Percentiles rank a stretch among this genome's conserved stretches.
Evolutionary conservation across 2,329 filamentous ascomycete genomes (phyloP).

Genomic region (Fusarium neocosmosporiellum): DNA sequence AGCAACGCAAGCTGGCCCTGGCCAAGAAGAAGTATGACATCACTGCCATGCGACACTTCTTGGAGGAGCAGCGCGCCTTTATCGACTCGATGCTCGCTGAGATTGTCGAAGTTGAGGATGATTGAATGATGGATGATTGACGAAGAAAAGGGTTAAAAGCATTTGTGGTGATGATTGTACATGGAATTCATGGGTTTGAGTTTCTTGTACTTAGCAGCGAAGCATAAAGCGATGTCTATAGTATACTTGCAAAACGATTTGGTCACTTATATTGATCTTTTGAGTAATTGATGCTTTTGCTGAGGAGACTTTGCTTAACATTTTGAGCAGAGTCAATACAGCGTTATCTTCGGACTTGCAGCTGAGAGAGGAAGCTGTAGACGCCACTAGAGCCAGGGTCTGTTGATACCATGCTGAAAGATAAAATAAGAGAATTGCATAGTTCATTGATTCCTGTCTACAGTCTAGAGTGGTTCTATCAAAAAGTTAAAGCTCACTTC

Average conservation of each 20-base stretch:
- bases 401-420: no score
- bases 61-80: slow-evolving; percentile 2
- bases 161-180: background rate
- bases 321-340: no score
- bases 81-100: slow-evolving; percentile 7
- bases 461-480: slow-evolving; percentile 46
- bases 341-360: no score
- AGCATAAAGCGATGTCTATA: background rate
- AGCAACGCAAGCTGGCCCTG: slow-evolving; percentile 1
- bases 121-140: background rate
- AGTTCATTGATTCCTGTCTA: background rate
- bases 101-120: slow-evolving; percentile 6
- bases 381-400: no score
- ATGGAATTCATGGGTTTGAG: background rate
- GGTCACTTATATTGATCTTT: background rate
- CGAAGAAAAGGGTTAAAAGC: background rate
- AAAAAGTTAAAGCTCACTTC: slow-evolving; percentile 56
- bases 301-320: no score
- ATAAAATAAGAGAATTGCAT: background rate
- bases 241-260: background rate
- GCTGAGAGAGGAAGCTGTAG: no score
- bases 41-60: background rate
- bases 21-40: slow-evolving; percentile 14
- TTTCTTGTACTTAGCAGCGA: background rate
- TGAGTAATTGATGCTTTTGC: background rate